Evolutionary conservation across 352 stramenopile genomes (phyloP), one percentile per base, ranked within the genome.

Genomic region (Pythium rhizo-oryzae): DNA sequence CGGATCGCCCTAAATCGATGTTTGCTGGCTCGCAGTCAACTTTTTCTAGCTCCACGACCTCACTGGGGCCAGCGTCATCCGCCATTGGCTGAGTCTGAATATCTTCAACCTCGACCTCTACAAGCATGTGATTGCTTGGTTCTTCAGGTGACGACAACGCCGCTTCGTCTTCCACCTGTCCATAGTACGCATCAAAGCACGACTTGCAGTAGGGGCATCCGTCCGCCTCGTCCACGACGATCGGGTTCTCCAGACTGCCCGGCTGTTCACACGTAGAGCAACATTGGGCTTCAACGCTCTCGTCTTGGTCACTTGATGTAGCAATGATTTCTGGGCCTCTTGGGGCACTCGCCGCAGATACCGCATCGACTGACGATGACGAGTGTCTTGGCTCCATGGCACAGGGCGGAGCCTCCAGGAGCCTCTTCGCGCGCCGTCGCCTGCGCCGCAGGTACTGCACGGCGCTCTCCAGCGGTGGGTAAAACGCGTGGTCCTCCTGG

Each of bases 141-240:
- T 9, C 46, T 28, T 41, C 8, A 44, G 16, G 11, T 18, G 44
- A 30, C n/a, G 25, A 54, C 15, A 4, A 2, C 5, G 24, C 4
- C 7, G 16, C 37, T 24, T 52, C 49, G 21, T 53, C 37, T 28
- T 51, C 43, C 0, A 2, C 37, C 6, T 63, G 28, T 4, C 71
- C 76, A 62, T 95, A 93, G 59, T 86, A 95, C 41, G 71, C 80
- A 18, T 92, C 78, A 49, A 82, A 95, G 60, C 87, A 93, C 30
- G 46, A 43, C 19, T 76, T 70, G 59, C 87, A 94, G 63, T 94
- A 94, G n/a, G 60, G 64, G 24, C 84, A 86, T 6, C 79, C 84
- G 54, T 94, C 84, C 23, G 76, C 79, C 37, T 84, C 72, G 33
- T 94, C 87, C 30, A 89, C 50, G 33, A 91, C 62, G 30, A 91